Conservation (phyloP, 495 filamentous ascomycete species). For the Talaromyces thailandensis region DNA sequence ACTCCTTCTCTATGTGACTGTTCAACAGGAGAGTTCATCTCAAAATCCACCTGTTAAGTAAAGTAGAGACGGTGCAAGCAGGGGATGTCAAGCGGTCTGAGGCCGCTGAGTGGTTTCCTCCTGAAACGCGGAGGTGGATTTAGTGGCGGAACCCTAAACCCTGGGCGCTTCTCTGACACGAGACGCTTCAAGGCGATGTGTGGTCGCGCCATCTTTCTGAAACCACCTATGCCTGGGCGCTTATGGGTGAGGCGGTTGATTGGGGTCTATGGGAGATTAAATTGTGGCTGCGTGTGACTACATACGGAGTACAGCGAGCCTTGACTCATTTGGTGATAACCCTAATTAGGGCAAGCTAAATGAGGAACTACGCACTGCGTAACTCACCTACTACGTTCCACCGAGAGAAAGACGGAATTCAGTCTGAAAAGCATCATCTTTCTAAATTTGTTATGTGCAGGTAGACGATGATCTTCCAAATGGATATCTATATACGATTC, state of each 20-base stretch:
- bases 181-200: constrained; percentile 1
- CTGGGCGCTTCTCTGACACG: not conserved
- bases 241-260: not conserved
- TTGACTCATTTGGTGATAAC: not conserved
- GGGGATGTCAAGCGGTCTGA: not conserved
- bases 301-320: not conserved
- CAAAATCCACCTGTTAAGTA: not conserved
- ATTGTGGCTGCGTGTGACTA: not conserved
- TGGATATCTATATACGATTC: not conserved
- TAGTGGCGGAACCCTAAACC: not conserved
- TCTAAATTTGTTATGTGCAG: not conserved
- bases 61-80: not conserved
- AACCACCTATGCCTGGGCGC: constrained; percentile 2
- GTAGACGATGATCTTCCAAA: not conserved
- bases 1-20: not conserved
- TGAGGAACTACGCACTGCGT: not conserved
- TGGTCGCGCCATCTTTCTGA: constrained; percentile 5
- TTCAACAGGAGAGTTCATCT: not conserved
- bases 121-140: not conserved
- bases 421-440: not conserved
- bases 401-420: not conserved
- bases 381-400: not conserved
- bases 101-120: not conserved
- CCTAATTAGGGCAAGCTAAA: not conserved
- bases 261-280: not conserved